Percentiles rank a stretch among this genome's conserved stretches.
Conservation (phyloP, 2,329 filamentous ascomycete genomes). For the Paecilomyces variotii region DNA sequence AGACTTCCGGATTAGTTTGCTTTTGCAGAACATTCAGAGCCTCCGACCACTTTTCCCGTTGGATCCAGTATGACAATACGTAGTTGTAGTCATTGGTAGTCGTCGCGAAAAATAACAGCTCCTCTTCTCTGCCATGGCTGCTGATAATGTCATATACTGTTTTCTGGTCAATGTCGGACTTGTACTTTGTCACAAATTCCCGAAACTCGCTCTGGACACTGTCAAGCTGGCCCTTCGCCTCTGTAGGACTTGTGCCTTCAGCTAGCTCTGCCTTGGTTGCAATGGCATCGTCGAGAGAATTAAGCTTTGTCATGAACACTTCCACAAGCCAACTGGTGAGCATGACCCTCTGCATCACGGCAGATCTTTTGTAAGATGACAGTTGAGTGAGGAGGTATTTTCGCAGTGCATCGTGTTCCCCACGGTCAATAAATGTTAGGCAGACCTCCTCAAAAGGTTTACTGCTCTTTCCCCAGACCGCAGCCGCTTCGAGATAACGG, state of each 20-base stretch:
- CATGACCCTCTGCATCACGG: conserved; percentile 90
- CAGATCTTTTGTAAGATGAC: conserved; percentile 68
- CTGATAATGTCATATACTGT: conserved; percentile 94
- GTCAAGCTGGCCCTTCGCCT: conserved; percentile 60
- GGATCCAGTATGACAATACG: conserved; percentile 93
- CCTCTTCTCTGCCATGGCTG: conserved; percentile 88
- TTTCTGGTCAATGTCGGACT: conserved; percentile 77
- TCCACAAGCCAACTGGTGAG: conserved; percentile 92
- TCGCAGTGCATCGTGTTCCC: conserved; percentile 80
- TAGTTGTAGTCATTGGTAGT: conserved; percentile 88
- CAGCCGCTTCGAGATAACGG: conserved; percentile 76
- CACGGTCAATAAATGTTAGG: conserved; percentile 79
- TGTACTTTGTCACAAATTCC: conserved; percentile 79
- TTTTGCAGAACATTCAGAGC: conserved; percentile 83
- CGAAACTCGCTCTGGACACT: conserved; percentile 71
- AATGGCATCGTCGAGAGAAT: conserved; percentile 88
- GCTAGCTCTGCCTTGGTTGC: conserved; percentile 77
- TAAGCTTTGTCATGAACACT: conserved; percentile 94
- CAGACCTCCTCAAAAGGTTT: conserved; percentile 97
- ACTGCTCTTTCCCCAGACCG: conserved; percentile 87
- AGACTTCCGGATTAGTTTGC: conserved; percentile 85
- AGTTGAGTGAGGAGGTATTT: conserved; percentile 86
- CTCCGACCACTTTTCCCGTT: conserved; percentile 84
- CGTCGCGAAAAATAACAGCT: conserved; percentile 84
- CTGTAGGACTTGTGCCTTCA: conserved; percentile 61